Base-by-base conservation (phyloP, 2,329 filamentous ascomycete species). In the Sclerotinia spermophila region DNA sequence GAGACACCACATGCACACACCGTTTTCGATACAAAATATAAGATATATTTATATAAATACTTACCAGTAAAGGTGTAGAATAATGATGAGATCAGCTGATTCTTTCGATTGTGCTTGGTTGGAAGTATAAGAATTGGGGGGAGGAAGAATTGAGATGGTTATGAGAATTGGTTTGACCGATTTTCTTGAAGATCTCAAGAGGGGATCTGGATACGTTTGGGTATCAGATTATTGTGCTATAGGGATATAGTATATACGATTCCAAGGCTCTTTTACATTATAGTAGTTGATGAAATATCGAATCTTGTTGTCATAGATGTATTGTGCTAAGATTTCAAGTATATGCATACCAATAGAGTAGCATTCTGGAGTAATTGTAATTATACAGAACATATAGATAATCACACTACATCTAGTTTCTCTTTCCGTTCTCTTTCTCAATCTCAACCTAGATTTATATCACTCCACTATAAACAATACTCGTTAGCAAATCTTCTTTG, bases 371-470 rank as follows among this genome's bases (percentile, higher is more conserved):
- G 19, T 3, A 24, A 6, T 17, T n/a, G 38, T 10, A 11, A 17
- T 13, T 58, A 10, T n/a, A n/a, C 38, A 24, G 38, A 58, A n/a
- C 33, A 58, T 35, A 17, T 21, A 17, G n/a, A 11, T 38, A 17
- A 58, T 45, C 44, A n/a, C 8, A 1, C 27, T 13, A 5, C 21
- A n/a, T n/a, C 13, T 59, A n/a, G n/a, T 24, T 27, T 6, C 24
- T n/a, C 35, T 42, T 21, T 42, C 24, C 35, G 11, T 44, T 17
- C 5, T 19, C 58, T 35, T n/a, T 53, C n/a, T n/a, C n/a, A n/a
- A n/a, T n/a, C n/a, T 58, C 35, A 58, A 44, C 67, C 71, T 24
- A 73, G 48, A 67, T 68, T 73, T 55, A 68, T 69, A 48, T 71
- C 69, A 71, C 33, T 65, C 53, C 72, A 74, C 72, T 74, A 65